phyloP scores from a whole-genome alignment of 2,329 filamentous ascomycete species.

The Metarhizium humberi region DNA sequence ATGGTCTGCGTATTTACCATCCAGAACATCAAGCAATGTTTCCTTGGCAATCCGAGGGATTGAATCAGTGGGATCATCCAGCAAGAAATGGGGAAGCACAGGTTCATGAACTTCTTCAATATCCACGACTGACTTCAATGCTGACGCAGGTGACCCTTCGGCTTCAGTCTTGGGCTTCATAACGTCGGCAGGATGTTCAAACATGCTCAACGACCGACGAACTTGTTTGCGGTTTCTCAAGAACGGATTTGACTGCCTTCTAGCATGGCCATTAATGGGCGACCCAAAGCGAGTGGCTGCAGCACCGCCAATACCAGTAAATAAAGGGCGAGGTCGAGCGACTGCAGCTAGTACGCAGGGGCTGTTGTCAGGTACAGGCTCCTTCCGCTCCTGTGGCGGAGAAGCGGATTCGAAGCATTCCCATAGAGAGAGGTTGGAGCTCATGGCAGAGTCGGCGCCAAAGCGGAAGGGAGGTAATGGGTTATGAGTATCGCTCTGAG shows the following conservation, averaged over 20 bases:
- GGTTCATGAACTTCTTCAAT: slow-evolving; percentile 67
- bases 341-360: slow-evolving; percentile 44
- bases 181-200: slow-evolving; percentile 81
- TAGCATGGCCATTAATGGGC: slow-evolving; percentile 59
- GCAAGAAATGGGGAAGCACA: slow-evolving; percentile 73
- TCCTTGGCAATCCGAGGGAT: slow-evolving; percentile 78
- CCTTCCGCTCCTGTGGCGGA: slow-evolving; percentile 59
- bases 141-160: slow-evolving; percentile 33
- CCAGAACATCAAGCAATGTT: slow-evolving; percentile 78
- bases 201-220: slow-evolving; percentile 93
- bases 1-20: slow-evolving; percentile 67
- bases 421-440: slow-evolving; percentile 51
- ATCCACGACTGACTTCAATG: slow-evolving; percentile 70
- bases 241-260: slow-evolving; percentile 64
- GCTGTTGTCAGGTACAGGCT: slow-evolving; percentile 49
- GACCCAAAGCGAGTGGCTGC: slow-evolving; percentile 60
- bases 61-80: slow-evolving; percentile 71
- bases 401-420: slow-evolving; percentile 72
- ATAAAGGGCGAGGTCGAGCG: slow-evolving; percentile 55
- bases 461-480: slow-evolving; percentile 64
- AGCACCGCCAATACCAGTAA: slow-evolving; percentile 45
- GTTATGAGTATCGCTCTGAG: slow-evolving; percentile 50
- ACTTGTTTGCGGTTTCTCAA: slow-evolving; percentile 78
- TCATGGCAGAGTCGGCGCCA: slow-evolving; percentile 31
- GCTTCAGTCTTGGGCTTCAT: slow-evolving; percentile 66